Conservation (phyloP, 495 filamentous ascomycete species). For the Hypoxylon fuscum region DNA sequence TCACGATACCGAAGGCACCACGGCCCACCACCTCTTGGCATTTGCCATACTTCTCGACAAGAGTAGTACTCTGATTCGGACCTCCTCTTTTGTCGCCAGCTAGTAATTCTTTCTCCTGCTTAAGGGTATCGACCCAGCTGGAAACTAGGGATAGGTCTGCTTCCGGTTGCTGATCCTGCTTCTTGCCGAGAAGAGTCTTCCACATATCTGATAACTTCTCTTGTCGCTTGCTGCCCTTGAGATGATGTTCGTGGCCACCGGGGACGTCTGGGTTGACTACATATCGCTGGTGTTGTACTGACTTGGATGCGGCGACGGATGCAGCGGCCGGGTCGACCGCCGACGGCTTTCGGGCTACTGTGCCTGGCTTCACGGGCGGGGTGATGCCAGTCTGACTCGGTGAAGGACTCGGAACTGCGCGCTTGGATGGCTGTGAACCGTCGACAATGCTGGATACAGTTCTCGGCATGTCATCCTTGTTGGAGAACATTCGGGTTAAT, state of each 20-base stretch:
- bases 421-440: slow-evolving; percentile 37
- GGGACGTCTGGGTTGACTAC: slow-evolving; percentile 48
- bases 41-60: slow-evolving; percentile 98
- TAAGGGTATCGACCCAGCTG: slow-evolving; percentile 93
- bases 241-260: slow-evolving; percentile 83
- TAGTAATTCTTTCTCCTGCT: slow-evolving; percentile 81
- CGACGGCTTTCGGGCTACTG: slow-evolving; percentile 41
- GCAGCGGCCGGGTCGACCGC: slow-evolving; percentile 44
- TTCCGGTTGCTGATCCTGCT: slow-evolving; percentile 75
- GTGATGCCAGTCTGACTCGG: slow-evolving; percentile 32
- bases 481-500: slow-evolving; percentile 61
- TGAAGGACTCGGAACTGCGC: slow-evolving; percentile 37
- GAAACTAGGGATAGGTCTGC: slow-evolving; percentile 93
- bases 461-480: slow-evolving; percentile 49
- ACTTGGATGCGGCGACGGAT: slow-evolving; percentile 32
- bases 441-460: slow-evolving; percentile 30
- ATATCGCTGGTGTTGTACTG: slow-evolving; percentile 53
- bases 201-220: slow-evolving; percentile 96
- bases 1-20: slow-evolving; percentile 95
- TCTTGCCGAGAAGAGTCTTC: slow-evolving; percentile 81
- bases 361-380: slow-evolving; percentile 32
- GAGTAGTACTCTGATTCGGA: slow-evolving; percentile 77
- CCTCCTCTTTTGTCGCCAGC: slow-evolving; percentile 75
- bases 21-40: slow-evolving; percentile 98
- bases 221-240: slow-evolving; percentile 87